Evolutionary conservation across 805 yeast species (phyloP).

Genomic region (Cyberlindnera xylosilytica): DNA sequence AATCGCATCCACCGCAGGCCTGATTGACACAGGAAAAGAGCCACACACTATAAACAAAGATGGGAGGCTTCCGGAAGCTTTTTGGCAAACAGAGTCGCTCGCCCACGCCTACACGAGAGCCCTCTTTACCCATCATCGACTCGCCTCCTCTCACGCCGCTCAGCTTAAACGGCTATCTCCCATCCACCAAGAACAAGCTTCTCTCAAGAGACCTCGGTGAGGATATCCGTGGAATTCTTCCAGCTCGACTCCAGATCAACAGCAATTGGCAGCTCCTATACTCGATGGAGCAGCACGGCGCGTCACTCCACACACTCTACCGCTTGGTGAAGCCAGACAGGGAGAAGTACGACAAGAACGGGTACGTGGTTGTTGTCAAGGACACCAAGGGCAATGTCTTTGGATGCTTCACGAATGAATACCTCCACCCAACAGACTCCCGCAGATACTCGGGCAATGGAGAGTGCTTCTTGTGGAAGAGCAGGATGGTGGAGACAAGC

Average conservation of each 20-base stretch:
- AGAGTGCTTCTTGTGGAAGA: conserved; percentile 87
- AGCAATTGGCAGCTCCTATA: conserved; percentile 77
- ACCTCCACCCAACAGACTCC: conserved; percentile 65
- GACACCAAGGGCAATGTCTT: conserved; percentile 64
- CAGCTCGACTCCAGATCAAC: conserved; percentile 73
- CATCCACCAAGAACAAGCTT: conserved; percentile 54
- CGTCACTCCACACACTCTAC: conserved; percentile 79
- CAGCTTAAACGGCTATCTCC: conserved; percentile 55
- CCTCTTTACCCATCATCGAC: conserved; percentile 1
- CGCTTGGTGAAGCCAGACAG: conserved; percentile 44
- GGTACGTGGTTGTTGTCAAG: conserved; percentile 70
- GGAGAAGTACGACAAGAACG: conserved; percentile 44
- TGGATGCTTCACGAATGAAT: conserved; percentile 79
- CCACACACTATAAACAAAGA: neutral
- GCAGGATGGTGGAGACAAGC: conserved; percentile 18
- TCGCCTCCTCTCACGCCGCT: conserved; percentile 52
- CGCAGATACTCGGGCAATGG: conserved; percentile 88
- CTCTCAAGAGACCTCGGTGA: conserved; percentile 64
- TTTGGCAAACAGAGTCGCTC: conserved; percentile 2
- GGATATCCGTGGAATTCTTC: conserved; percentile 69
- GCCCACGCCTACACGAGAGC: conserved; percentile 7
- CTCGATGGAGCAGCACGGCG: conserved; percentile 90
- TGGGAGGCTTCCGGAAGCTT: neutral
- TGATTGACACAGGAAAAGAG: no score
- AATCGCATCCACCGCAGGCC: no score